Conservation (phyloP, 1,284 basidiomycete species). For the Irpex rosettiformis region DNA sequence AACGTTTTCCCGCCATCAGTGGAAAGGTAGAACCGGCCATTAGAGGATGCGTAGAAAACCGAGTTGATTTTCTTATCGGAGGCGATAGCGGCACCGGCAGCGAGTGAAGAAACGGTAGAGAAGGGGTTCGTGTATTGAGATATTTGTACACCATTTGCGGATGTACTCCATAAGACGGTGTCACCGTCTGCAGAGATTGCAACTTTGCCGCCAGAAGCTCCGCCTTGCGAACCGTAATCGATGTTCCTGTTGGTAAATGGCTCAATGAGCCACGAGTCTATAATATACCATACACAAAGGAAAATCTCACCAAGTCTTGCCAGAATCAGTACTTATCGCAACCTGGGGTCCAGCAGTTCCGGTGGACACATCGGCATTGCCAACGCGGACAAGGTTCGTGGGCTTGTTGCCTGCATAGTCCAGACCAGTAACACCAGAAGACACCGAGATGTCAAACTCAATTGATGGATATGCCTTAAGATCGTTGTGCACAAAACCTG, state of each 20-base stretch:
- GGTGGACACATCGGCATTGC: conserved; percentile 34
- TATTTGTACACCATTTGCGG: conserved; percentile 44
- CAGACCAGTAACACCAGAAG: conserved; percentile 48
- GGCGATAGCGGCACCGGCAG: conserved; percentile 50
- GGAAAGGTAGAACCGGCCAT: conserved; percentile 54
- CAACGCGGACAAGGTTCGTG: conserved; percentile 52
- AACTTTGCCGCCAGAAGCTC: conserved; percentile 52
- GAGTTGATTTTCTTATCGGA: conserved; percentile 58
- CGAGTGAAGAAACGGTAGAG: conserved; percentile 45
- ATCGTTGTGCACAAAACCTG: conserved; percentile 40
- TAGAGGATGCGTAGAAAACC: conserved; percentile 57
- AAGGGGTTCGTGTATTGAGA: conserved; percentile 52
- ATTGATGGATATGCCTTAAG: conserved; percentile 42
- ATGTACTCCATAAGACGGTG: conserved; percentile 56
- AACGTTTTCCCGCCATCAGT: conserved; percentile 54
- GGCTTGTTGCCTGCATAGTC: conserved; percentile 59
- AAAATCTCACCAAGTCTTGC: conserved; percentile 41
- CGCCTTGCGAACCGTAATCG: conserved; percentile 32
- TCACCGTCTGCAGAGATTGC: conserved; percentile 55
- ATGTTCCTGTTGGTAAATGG: conserved; percentile 44
- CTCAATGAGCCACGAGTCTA: conserved; percentile 25
- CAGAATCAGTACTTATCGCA: conserved; percentile 54
- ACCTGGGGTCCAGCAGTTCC: conserved; percentile 33
- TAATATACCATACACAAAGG: background rate
- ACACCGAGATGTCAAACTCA: conserved; percentile 45